phyloP scores from a whole-genome alignment of 2,329 filamentous ascomycete species.

The Apiospora pterosperma region DNA sequence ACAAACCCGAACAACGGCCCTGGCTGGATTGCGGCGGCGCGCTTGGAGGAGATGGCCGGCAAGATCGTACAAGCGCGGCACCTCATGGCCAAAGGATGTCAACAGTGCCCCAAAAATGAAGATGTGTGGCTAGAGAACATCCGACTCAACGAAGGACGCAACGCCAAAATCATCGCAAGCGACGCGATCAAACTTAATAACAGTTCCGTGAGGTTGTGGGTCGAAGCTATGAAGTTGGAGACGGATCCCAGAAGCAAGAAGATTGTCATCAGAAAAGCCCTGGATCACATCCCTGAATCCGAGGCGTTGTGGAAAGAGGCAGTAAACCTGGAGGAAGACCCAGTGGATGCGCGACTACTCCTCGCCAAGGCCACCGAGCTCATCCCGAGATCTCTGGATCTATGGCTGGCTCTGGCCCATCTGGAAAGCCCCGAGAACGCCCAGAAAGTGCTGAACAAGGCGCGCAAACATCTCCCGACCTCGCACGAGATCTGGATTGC shows the following conservation, averaged over 20 bases:
- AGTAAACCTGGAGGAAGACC: constrained; percentile 90
- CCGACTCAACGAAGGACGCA: constrained; percentile 83
- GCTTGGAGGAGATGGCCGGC: constrained; percentile 88
- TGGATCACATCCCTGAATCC: constrained; percentile 90
- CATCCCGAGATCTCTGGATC: constrained; percentile 86
- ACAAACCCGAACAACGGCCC: constrained; percentile 94
- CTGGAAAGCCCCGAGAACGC: constrained; percentile 88
- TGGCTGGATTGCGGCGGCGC: constrained; percentile 92
- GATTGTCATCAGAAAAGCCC: constrained; percentile 83
- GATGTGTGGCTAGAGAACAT: constrained; percentile 97
- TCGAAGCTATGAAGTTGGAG: constrained; percentile 92
- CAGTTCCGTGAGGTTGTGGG: constrained; percentile 84
- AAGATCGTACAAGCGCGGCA: constrained; percentile 87
- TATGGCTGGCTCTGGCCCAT: constrained; percentile 91
- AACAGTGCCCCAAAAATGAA: constrained; percentile 89
- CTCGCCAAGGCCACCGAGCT: constrained; percentile 94
- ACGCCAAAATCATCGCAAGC: constrained; percentile 92
- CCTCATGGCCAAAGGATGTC: constrained; percentile 82
- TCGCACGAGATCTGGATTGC: constrained; percentile 97
- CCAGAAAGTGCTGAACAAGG: constrained; percentile 91
- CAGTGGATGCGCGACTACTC: constrained; percentile 80
- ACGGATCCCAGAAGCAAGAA: constrained; percentile 81
- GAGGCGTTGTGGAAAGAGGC: constrained; percentile 98
- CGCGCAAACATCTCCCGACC: constrained; percentile 87
- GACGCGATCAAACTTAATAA: constrained; percentile 91